Conservation (phyloP, 345 rosid genomes). For the Pseudoturritis turrita region DNA sequence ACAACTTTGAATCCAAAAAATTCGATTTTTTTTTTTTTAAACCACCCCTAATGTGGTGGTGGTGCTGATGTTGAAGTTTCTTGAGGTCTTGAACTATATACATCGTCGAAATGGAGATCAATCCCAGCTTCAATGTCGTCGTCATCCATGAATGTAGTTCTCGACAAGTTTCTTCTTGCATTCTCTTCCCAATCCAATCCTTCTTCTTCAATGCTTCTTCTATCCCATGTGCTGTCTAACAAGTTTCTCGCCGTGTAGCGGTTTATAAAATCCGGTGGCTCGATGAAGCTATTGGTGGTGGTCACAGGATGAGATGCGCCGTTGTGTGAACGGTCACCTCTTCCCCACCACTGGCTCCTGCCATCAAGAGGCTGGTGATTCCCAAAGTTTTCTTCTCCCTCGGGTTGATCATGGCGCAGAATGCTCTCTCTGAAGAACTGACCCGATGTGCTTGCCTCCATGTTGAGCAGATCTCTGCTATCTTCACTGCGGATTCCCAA, state of each 20-base stretch:
- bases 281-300: constrained; percentile 43
- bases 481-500: constrained; percentile 23
- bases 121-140: constrained; percentile 54
- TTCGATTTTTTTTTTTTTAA: neutral
- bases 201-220: constrained; percentile 31
- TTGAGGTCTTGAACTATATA: constrained; percentile 62
- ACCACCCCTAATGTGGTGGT: constrained; percentile 17
- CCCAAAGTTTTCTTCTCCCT: constrained; percentile 32
- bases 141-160: constrained; percentile 35
- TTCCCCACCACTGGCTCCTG: constrained; percentile 82
- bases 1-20: constrained; percentile 24
- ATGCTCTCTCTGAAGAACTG: constrained; percentile 67
- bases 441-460: constrained; percentile 71
- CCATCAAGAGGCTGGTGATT: constrained; percentile 31
- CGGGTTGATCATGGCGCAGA: constrained; percentile 44
- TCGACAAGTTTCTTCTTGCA: constrained; percentile 36
- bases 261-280: constrained; percentile 60
- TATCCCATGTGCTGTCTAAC: constrained; percentile 23
- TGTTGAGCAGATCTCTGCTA: constrained; percentile 42
- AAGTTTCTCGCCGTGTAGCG: constrained; percentile 18
- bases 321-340: constrained; percentile 34
- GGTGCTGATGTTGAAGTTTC: constrained; percentile 37
- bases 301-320: constrained; percentile 34
- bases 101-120: constrained; percentile 75
- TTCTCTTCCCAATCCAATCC: constrained; percentile 39